Evolutionary conservation across 768 basidiomycete genomes (phyloP), one percentile per base, ranked within the genome.

Genomic region (Cyclocybe aegerita): DNA sequence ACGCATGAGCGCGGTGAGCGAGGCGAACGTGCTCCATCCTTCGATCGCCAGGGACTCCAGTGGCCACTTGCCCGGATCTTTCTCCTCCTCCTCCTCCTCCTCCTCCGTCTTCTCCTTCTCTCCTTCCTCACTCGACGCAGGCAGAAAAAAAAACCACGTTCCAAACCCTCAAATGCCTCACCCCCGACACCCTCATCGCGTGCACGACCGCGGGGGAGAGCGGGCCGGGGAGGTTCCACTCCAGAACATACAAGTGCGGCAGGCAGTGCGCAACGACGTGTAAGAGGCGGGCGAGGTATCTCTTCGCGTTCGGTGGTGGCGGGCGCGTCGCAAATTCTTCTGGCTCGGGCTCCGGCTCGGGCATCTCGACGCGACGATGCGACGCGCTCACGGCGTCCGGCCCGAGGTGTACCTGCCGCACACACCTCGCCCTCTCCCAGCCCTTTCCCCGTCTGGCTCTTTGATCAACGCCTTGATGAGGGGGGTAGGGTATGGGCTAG

Each of bases 401-500:
- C n/a, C 16, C 33, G 34, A 4, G 32, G n/a, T 23, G 23, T 23
- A 4, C 23, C 23, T 23, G 23, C 23, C 23, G 23, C 23, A 23
- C 23, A 23, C 23, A 23, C 23, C 23, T 23, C 4, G 3, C 23
- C 23, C 23, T 23, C 23, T 23, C 23, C 23, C 23, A 23, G 23
- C 4, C 23, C 23, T 23, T 4, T 4, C 4, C 23, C 4, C 23
- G 23, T 4, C 23, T 73, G n/a, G n/a, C n/a, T n/a, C n/a, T n/a
- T n/a, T n/a, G n/a, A n/a, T n/a, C n/a, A n/a, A n/a, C n/a, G n/a
- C n/a, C n/a, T n/a, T n/a, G n/a, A n/a, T n/a, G n/a, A n/a, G n/a
- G 77, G 74, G 5, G 61, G 55, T 12, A 62, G 53, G 0, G 74
- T 78, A 12, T 62, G 29, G 30, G 80, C 65, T 0, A 73, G 65